Evolutionary conservation across 2,329 filamentous ascomycete species (phyloP).

Genomic region (Pyricularia sp.): DNA sequence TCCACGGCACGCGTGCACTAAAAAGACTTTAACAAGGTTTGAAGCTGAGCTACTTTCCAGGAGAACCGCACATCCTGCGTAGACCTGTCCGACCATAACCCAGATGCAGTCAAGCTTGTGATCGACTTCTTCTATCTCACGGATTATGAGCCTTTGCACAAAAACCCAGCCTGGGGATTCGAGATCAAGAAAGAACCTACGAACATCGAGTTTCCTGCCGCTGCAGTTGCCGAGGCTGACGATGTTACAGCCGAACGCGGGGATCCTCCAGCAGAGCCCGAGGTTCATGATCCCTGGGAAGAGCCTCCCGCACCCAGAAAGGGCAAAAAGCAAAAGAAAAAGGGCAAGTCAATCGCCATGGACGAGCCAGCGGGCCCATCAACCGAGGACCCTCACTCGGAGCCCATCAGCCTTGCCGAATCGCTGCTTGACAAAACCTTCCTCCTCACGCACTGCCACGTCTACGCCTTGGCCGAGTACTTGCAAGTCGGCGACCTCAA

Average conservation of each 20-base stretch:
- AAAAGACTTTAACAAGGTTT: not conserved
- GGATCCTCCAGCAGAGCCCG: not conserved
- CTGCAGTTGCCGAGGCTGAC: not conserved
- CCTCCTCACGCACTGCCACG: not conserved
- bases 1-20: not conserved
- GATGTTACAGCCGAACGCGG: not conserved
- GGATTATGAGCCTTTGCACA: not conserved
- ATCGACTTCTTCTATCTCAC: slow-evolving; percentile 4
- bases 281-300: not conserved
- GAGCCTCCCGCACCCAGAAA: not conserved
- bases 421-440: not conserved
- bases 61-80: not conserved
- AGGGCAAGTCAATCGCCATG: not conserved
- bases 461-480: slow-evolving; percentile 2
- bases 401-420: not conserved
- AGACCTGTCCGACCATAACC: slow-evolving; percentile 3
- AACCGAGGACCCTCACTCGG: not conserved
- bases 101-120: slow-evolving; percentile 1
- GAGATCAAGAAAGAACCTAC: not conserved
- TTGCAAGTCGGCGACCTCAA: not conserved
- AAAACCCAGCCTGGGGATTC: not conserved
- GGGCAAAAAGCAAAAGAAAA: not conserved
- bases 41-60: not conserved
- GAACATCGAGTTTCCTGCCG: not conserved
- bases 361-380: not conserved